phyloP scores from a whole-genome alignment of 1,284 basidiomycete genomes.

The Vanrija sp. region DNA sequence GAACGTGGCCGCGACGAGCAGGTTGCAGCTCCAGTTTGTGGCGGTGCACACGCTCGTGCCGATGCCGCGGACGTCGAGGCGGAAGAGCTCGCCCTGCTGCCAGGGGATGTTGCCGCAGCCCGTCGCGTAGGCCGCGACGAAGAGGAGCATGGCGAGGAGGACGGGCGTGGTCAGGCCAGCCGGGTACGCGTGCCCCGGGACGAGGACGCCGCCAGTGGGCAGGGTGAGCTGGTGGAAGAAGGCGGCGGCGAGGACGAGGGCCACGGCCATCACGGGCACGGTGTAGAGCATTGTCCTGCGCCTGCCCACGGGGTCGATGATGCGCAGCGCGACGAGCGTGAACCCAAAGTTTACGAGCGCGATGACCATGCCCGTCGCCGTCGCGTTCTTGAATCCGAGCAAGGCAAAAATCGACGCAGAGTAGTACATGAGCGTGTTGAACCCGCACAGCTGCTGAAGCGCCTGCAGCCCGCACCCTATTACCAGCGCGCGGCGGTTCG shows the following conservation, averaged over 20 bases:
- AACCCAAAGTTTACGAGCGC: constrained; percentile 76
- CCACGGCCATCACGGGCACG: constrained; percentile 70
- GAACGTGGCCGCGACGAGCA: constrained; percentile 70
- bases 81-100: constrained; percentile 81
- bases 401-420: constrained; percentile 72
- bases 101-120: constrained; percentile 76
- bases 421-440: constrained; percentile 65
- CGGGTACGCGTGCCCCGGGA: constrained; percentile 63
- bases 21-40: constrained; percentile 71
- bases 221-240: constrained; percentile 70
- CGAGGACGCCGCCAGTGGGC: constrained; percentile 62
- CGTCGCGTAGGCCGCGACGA: constrained; percentile 75
- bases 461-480: constrained; percentile 75
- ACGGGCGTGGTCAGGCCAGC: constrained; percentile 64
- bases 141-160: constrained; percentile 73
- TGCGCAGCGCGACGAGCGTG: constrained; percentile 67
- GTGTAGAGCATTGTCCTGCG: constrained; percentile 71
- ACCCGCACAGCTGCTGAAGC: constrained; percentile 75
- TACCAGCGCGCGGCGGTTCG: constrained; percentile 67
- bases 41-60: constrained; percentile 75
- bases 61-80: constrained; percentile 72
- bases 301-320: constrained; percentile 73
- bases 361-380: constrained; percentile 71
- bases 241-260: constrained; percentile 65
- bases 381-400: constrained; percentile 75